Evolutionary conservation across 176 grass and related monocot genomes (phyloP).

Genomic region (Urochloa ruziziensis): DNA sequence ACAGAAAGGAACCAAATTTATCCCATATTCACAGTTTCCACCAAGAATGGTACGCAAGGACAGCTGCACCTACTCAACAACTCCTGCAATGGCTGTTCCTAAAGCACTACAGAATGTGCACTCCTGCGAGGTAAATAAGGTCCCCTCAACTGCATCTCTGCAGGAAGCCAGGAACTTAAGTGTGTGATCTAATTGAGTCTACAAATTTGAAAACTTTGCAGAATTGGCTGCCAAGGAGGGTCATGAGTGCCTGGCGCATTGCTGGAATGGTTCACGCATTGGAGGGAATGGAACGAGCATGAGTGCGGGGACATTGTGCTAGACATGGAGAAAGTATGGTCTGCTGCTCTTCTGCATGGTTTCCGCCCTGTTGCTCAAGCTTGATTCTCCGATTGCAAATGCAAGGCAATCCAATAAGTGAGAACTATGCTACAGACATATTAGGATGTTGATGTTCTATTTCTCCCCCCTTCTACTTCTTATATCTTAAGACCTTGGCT

Average conservation of each 20-base stretch:
- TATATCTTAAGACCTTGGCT: background rate
- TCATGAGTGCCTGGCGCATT: conserved; percentile 88
- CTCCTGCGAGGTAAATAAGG: conserved; percentile 71
- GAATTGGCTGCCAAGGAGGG: conserved; percentile 94
- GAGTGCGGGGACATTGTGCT: conserved; percentile 73
- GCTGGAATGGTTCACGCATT: conserved; percentile 78
- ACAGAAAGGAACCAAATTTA: conserved; percentile 64
- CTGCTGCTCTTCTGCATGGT: conserved; percentile 64
- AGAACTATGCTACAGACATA: conserved; percentile 10
- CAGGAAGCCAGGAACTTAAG: conserved; percentile 6
- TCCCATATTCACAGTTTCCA: conserved; percentile 72
- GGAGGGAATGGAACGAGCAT: conserved; percentile 54
- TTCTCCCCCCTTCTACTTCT: background rate
- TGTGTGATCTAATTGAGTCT: background rate
- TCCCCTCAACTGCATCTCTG: background rate
- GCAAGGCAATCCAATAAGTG: conserved; percentile 10
- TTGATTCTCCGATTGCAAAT: conserved; percentile 8
- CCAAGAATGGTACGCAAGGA: conserved; percentile 60
- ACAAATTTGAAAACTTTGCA: conserved; percentile 19
- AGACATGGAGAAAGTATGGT: conserved; percentile 68
- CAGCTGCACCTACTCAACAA: conserved; percentile 60
- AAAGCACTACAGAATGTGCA: conserved; percentile 77
- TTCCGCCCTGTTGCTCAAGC: conserved; percentile 51
- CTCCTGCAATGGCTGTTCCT: conserved; percentile 73
- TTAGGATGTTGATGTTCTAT: background rate